Evolutionary conservation across 345 rosid genomes (phyloP).

Genomic region (Lepidium aucheri): DNA sequence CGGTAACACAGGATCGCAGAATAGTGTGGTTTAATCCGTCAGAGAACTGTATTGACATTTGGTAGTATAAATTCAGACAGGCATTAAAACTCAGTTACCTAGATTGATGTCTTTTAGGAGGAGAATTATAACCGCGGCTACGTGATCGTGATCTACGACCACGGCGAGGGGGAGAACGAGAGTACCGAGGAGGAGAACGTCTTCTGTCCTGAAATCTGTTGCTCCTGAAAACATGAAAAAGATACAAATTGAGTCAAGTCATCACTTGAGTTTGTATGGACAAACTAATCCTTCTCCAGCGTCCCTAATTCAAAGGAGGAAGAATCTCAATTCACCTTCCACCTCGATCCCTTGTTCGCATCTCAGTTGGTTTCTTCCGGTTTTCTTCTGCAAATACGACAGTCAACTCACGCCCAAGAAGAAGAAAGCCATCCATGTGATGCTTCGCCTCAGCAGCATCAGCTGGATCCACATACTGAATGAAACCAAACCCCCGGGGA

Average conservation of each 20-base stretch:
- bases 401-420: conserved; percentile 83
- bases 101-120: conserved; percentile 51
- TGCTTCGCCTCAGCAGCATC: conserved; percentile 90
- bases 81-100: conserved; percentile 31
- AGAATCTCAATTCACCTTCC: conserved; percentile 36
- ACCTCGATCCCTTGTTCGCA: conserved; percentile 77
- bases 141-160: conserved; percentile 57
- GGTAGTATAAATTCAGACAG: neutral
- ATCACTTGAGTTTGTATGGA: neutral
- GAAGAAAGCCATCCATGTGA: conserved; percentile 87
- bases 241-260: neutral
- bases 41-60: neutral
- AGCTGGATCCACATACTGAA: conserved; percentile 79
- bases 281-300: neutral
- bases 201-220: conserved; percentile 41
- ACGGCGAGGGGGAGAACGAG: conserved; percentile 77
- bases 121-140: conserved; percentile 54
- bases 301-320: neutral
- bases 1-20: neutral
- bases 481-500: conserved; percentile 97
- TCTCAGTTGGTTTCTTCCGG: conserved; percentile 87
- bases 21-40: neutral
- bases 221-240: conserved; percentile 31
- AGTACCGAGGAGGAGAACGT: conserved; percentile 57
- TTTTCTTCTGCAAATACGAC: conserved; percentile 95